Evolutionary conservation across 257 asterid genomes (phyloP), one percentile per base, ranked within the genome.

Genomic region (Knoxia roxburghii): DNA sequence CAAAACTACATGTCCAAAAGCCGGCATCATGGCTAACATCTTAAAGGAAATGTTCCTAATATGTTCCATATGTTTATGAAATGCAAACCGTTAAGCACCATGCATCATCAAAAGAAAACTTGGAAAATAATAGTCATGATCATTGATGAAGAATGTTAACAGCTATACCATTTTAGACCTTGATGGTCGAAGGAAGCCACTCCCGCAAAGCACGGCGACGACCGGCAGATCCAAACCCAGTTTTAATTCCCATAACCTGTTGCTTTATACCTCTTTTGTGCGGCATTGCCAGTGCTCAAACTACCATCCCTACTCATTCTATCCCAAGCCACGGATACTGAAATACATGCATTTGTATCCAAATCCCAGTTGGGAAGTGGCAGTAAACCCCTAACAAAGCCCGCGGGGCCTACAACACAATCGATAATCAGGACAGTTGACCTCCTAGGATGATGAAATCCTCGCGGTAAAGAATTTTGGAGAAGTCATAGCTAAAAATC

Each of bases 241-340:
- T 90, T 67, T 86, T 95, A 68, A 94, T 78, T 56, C 99, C 99
- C 45, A 94, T 97, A 90, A 7, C 96, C 97, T 96, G 87, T 94
- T 30, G 80, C 89, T 72, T 94, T 94, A 64, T 79, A 80, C 72
- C 97, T 91, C 78, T 84, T 85, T 9, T 39, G 84, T 72, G 81
- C 86, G 67, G 60, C 83, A 75, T 76, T 54, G 1, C 46, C 7
- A 20, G 39, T 59, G 33, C 77, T 30, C 15, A 32, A 65, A 70
- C 70, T 23, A 56, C 51, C 74, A 29, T 41, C 64, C 48, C 83
- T 61, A 50, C 75, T 58, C 46, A 78, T 77, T 68, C 61, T 85
- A 58, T 90, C 99, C 99, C 99, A 94, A 15, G 78, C 77, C 39
- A 94, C 96, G 14, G 90, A 81, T 26, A 88, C 96, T 11, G 97